phyloP scores from a whole-genome alignment of 768 basidiomycete genomes.

The Suillus decipiens region DNA sequence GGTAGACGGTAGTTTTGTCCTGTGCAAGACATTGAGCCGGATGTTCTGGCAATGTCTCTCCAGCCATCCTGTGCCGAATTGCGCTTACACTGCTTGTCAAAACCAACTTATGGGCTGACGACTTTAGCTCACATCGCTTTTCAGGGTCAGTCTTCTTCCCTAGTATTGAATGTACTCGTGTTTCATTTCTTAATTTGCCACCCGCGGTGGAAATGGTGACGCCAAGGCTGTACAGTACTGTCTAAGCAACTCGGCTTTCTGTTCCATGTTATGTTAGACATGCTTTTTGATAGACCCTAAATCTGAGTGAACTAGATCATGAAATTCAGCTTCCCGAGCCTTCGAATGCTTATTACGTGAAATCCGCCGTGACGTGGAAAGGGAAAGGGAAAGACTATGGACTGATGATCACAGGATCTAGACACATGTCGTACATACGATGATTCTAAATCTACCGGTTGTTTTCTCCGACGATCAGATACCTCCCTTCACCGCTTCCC shows the following conservation, averaged over 20 bases:
- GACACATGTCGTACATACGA: background rate
- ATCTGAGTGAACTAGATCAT: background rate
- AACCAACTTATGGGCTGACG: background rate
- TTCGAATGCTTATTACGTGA: background rate
- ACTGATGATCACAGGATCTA: background rate
- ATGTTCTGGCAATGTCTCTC: too few species aligned
- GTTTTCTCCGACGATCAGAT: background rate
- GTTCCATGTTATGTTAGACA: background rate
- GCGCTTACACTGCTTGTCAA: background rate
- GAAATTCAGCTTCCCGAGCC: background rate
- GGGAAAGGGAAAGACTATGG: background rate
- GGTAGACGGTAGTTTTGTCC: background rate
- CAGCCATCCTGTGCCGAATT: background rate
- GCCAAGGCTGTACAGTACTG: background rate
- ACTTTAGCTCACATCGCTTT: background rate
- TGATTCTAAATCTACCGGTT: background rate
- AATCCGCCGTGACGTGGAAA: background rate
- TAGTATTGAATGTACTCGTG: background rate
- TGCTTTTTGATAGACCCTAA: background rate
- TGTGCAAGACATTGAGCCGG: background rate
- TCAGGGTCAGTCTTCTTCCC: background rate
- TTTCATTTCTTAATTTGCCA: background rate
- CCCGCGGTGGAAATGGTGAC: background rate
- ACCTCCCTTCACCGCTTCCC: slow-evolving; percentile 45
- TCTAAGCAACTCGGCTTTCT: background rate